Conservation (phyloP, 192 early-diverging fungal species). For the Umbelopsis sp. region DNA sequence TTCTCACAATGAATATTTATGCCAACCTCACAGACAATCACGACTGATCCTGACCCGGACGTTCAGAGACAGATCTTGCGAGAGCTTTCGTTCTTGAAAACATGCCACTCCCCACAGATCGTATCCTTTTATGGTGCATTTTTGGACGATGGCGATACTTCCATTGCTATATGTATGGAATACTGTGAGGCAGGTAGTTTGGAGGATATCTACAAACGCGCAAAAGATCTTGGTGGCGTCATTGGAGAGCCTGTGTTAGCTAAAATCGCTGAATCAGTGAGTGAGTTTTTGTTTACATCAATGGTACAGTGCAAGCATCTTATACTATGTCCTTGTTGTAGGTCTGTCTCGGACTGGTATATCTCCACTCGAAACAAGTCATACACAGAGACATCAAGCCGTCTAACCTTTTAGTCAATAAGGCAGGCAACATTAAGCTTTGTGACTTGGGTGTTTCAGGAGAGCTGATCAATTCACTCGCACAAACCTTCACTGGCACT, state of each 20-base stretch:
- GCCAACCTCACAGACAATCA: conserved; percentile 47
- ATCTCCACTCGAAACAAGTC: conserved; percentile 83
- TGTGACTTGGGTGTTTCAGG: conserved; percentile 97
- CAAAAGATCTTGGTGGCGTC: conserved; percentile 62
- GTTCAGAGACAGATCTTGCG: conserved; percentile 83
- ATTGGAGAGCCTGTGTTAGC: conserved; percentile 88
- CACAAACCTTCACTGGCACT: conserved; percentile 95
- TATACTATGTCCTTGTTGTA: conserved; percentile 18
- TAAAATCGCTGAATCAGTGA: conserved; percentile 82
- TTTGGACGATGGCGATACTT: conserved; percentile 71
- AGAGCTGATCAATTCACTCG: conserved; percentile 83
- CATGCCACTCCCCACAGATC: conserved; percentile 89
- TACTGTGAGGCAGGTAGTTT: conserved; percentile 93
- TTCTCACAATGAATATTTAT: background rate
- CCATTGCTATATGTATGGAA: conserved; percentile 95
- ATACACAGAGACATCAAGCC: conserved; percentile 99
- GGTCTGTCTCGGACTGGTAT: conserved; percentile 86
- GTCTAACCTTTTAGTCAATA: conserved; percentile 94
- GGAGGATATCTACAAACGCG: conserved; percentile 85
- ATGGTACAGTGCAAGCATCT: background rate
- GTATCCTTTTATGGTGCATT: conserved; percentile 94
- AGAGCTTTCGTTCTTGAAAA: conserved; percentile 86
- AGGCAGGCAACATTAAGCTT: conserved; percentile 87
- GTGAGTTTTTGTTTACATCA: background rate
- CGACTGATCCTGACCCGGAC: conserved; percentile 65